Evolutionary conservation across 257 asterid species (phyloP).

Genomic region (Ligustrum vulgare): DNA sequence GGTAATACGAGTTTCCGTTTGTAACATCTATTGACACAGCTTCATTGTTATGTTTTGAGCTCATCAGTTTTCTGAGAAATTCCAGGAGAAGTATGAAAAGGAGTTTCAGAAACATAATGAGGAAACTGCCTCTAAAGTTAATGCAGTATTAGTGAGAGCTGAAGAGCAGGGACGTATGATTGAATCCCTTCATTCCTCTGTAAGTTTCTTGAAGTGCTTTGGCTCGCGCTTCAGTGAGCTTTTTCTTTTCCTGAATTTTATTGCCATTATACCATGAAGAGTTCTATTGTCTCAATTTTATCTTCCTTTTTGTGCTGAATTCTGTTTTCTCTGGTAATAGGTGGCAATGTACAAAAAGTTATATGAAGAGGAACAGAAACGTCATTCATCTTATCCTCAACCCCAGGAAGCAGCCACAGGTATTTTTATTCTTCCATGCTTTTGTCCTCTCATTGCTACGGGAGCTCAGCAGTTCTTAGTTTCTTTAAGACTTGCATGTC

Average conservation of each 20-base stretch:
- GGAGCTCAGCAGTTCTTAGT: neutral
- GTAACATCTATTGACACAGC: neutral
- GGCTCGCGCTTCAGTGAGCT: slow-evolving; percentile 8
- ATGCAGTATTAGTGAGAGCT: slow-evolving; percentile 65
- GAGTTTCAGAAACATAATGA: slow-evolving; percentile 66
- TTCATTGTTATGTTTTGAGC: slow-evolving; percentile 18
- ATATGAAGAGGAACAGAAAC: slow-evolving; percentile 77
- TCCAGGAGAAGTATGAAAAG: slow-evolving; percentile 65
- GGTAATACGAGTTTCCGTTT: slow-evolving; percentile 34
- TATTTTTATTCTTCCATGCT: slow-evolving; percentile 24
- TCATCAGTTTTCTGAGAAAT: slow-evolving; percentile 15
- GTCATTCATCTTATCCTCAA: slow-evolving; percentile 41
- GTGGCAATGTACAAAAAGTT: slow-evolving; percentile 89
- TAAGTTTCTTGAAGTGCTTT: slow-evolving; percentile 38
- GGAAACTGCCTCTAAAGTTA: slow-evolving; percentile 65
- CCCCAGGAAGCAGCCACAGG: slow-evolving; percentile 55
- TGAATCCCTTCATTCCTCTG: slow-evolving; percentile 89
- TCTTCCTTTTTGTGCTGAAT: slow-evolving; percentile 5
- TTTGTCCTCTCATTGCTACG: neutral
- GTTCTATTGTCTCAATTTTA: neutral
- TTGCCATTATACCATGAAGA: neutral
- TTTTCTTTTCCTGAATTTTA: neutral
- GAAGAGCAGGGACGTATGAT: slow-evolving; percentile 88
- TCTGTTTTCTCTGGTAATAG: slow-evolving; percentile 31
- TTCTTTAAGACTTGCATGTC: slow-evolving; percentile 14